phyloP scores from a whole-genome alignment of 129 eudicot species.

The Flaveria trinervia region DNA sequence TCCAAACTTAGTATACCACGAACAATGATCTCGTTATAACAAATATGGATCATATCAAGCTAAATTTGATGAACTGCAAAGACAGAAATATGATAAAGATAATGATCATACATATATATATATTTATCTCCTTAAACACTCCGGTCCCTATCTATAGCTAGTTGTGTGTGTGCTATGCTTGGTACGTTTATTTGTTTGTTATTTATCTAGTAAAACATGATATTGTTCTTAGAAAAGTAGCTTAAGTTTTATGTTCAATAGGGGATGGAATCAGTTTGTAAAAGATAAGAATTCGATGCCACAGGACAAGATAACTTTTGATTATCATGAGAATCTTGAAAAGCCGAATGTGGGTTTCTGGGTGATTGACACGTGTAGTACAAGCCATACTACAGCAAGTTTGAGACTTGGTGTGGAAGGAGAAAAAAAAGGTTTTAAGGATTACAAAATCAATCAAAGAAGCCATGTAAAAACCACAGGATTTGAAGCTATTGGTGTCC shows the following conservation, averaged over 20 bases:
- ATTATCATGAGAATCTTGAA: constrained; percentile 30
- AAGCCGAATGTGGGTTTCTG: constrained; percentile 24
- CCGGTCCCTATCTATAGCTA: no score
- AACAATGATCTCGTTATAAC: constrained; percentile 40
- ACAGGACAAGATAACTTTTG: constrained; percentile 56
- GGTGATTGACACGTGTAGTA: constrained; percentile 49
- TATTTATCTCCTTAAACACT: no score
- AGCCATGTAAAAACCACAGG: constrained; percentile 34
- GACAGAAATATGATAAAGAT: not conserved
- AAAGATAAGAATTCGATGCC: constrained; percentile 53
- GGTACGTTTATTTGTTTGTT: no score
- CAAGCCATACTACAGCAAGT: not conserved
- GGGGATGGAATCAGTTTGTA: constrained; percentile 44
- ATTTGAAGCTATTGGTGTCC: constrained; percentile 58
- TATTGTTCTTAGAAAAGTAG: no score
- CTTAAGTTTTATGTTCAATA: no score
- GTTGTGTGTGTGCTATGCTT: no score
- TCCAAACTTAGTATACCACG: constrained; percentile 11
- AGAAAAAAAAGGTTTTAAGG: not conserved
- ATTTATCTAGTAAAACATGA: no score
- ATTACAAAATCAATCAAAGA: constrained; percentile 15
- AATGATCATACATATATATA: no score
- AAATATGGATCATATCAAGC: constrained; percentile 66
- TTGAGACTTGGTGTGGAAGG: constrained; percentile 28
- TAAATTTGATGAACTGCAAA: constrained; percentile 50